Conservation (phyloP, 2,329 filamentous ascomycete species). For the Botryotinia globosa region DNA sequence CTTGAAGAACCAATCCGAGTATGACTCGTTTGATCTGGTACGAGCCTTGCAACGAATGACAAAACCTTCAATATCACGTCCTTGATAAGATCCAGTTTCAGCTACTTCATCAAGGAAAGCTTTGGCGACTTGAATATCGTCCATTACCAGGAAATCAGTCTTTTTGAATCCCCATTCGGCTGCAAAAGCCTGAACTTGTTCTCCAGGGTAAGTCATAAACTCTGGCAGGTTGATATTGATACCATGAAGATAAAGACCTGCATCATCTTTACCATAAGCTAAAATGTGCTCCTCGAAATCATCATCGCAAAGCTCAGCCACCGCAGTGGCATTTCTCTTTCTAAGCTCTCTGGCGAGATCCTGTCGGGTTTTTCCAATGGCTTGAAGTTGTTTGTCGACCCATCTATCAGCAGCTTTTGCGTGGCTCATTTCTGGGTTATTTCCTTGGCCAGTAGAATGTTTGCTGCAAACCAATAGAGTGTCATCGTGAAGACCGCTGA, state of each 20-base stretch:
- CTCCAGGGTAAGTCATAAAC: slow-evolving; percentile 82
- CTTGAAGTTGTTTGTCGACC: slow-evolving; percentile 74
- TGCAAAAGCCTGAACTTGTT: slow-evolving; percentile 84
- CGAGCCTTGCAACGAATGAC: slow-evolving; percentile 80
- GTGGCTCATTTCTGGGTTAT: slow-evolving; percentile 66
- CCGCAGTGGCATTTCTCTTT: slow-evolving; percentile 83
- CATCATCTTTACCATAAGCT: slow-evolving; percentile 75
- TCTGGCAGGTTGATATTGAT: slow-evolving; percentile 93
- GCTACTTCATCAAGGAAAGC: slow-evolving; percentile 79
- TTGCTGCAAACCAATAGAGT: slow-evolving; percentile 97
- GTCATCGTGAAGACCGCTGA: slow-evolving; percentile 84
- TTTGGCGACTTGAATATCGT: slow-evolving; percentile 72
- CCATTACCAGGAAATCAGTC: slow-evolving; percentile 73
- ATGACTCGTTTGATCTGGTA: slow-evolving; percentile 52
- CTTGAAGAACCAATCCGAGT: slow-evolving; percentile 99
- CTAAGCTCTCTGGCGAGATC: slow-evolving; percentile 77
- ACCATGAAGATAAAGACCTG: slow-evolving; percentile 92
- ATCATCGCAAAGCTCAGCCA: slow-evolving; percentile 95
- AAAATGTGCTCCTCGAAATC: slow-evolving; percentile 95
- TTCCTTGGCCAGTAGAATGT: slow-evolving; percentile 84
- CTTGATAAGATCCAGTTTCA: slow-evolving; percentile 84
- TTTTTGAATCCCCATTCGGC: slow-evolving; percentile 92
- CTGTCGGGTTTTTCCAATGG: slow-evolving; percentile 72
- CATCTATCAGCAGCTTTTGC: slow-evolving; percentile 78
- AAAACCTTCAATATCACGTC: slow-evolving; percentile 93